Evolutionary conservation across 106 monocot genomes (phyloP), one percentile per base, ranked within the genome.

Genomic region (Cymbidium sinense): DNA sequence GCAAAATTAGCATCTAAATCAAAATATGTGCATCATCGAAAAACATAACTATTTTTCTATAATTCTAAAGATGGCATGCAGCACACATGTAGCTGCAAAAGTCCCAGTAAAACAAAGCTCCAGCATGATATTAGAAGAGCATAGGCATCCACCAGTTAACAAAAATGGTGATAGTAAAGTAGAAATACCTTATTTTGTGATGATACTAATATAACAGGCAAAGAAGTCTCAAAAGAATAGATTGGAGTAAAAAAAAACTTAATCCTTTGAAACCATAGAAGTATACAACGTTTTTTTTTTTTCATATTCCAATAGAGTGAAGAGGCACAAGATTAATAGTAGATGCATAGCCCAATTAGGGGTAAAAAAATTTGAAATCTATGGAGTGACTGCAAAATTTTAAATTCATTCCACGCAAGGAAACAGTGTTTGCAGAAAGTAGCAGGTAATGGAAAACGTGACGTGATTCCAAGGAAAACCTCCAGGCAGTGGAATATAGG

Each of bases 161-260:
- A 67, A 21, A 36, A 71, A 71, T 21, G 21, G 19, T 37, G 30
- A 6, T 21, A n/a, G 10, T 37, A n/a, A n/a, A 71, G 20, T n/a
- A 71, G 71, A 71, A 71, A 71, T 37, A 7, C 36, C 71, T 70
- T 21, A 39, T 71, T 71, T 36, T 36, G n/a, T 67, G 31, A 33
- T 67, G 36, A 18, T 36, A 71, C 20, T 71, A 35, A 36, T 36
- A 39, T n/a, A 21, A 39, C 36, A 71, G 71, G 37, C 12, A 71
- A 20, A 36, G 37, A 36, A 71, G 36, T 6, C 21, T 71, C 21
- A 20, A 0, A 71, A 71, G 29, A 36, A 19, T 71, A 21, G 21
- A 39, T 36, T 71, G 6, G n/a, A 67, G 2, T 4, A 33, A 33
- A 67, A 27, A 5, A 67, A 15, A 33, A 67, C 15, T 65, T 67